These are phyloP conservation scores for Spinellus fusiger DNA, from an alignment of 192 early-diverging fungal genomes.

Conservation along the genomic window DNA sequence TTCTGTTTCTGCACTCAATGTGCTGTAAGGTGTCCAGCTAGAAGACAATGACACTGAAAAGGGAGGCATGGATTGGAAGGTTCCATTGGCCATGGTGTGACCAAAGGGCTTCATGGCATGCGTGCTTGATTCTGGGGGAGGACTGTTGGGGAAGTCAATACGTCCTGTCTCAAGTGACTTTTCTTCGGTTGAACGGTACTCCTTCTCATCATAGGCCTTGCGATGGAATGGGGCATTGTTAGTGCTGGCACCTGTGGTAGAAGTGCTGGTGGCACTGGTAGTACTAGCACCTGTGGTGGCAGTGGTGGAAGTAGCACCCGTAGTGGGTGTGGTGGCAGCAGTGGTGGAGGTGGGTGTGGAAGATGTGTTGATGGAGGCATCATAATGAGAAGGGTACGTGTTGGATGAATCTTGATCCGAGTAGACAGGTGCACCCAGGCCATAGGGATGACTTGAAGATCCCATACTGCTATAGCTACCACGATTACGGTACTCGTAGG, in stretches of 20 bases:
- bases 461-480: neutral
- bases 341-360: no score
- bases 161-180: neutral
- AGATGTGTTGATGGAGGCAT: no score
- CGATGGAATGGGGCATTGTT: neutral
- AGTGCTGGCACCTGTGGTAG: neutral
- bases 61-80: neutral
- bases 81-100: neutral
- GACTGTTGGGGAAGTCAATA: constrained; percentile 9
- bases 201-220: neutral
- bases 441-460: neutral
- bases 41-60: no score
- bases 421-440: neutral
- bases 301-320: neutral
- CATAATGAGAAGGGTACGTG: neutral
- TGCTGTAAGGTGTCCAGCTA: neutral
- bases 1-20: no score
- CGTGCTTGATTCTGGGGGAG: constrained; percentile 8
- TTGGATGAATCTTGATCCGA: neutral
- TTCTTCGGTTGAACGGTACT: neutral
- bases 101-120: neutral
- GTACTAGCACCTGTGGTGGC: neutral
- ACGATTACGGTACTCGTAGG: constrained; percentile 15
- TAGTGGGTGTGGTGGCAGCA: no score
- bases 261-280: neutral